Base-by-base conservation (phyloP, 2,329 filamentous ascomycete species). In the Emergomyces africanus region DNA sequence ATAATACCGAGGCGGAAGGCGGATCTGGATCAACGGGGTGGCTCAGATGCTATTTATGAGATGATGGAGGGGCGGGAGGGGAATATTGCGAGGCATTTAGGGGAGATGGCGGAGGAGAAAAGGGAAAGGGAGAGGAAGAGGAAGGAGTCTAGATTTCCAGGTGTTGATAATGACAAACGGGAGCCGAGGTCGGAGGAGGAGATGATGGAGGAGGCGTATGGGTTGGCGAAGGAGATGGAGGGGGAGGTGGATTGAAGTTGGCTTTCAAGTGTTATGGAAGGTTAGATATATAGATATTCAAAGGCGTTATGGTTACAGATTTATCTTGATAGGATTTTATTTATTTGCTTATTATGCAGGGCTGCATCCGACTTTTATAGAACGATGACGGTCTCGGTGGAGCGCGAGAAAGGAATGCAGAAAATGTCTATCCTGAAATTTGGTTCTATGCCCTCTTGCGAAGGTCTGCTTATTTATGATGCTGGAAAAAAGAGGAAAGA, bases 1-100 rank as follows among this genome's bases (percentile, higher is more conserved):
- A 82, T 96, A 54, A 92, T 96, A 58, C 91, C 91, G 23, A 78
- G 91, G 41, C 77, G 77, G 60, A 77, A 75, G 60, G 81, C 75
- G 9, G 83, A 86, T 72, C 68, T 84, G 44, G 79, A 84, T 58
- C 69, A 79, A 71, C 70, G 76, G 63, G 78, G 81, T 12, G 79
- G 82, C 54, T 81, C 78, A 9, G 91, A 96, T 73, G 83, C 82
- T 61, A 81, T 99, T 57, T 97, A 99, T 74, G 83, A 84, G 63
- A 80, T 84, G 75, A 81, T 99, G 78, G 89, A 95, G 67, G 82
- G 82, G 33, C 88, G 95, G 73, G 87, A 90, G 64, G 92, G 91
- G 0, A 88, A 97, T 74, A 77, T 97, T 15, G 88, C 86, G 5
- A 82, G 80, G 42, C 85, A 85, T 58, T 77, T 91, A 66, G 83